These are phyloP conservation scores for Heliocybe sulcata DNA, from an alignment of 1,284 basidiomycete species.

Conservation along the genomic window DNA sequence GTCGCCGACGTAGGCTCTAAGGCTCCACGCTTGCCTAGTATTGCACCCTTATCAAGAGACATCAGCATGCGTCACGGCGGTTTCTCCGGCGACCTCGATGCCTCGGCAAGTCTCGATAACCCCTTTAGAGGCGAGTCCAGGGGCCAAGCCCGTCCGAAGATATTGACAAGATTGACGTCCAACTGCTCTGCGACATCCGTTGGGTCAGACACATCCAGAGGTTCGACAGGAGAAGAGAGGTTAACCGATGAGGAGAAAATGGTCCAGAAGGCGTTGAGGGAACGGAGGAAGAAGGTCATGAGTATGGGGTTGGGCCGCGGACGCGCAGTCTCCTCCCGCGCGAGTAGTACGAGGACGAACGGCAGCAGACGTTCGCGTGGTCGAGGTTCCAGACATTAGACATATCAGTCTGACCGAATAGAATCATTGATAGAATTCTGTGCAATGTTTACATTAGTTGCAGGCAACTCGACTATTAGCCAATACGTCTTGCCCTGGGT, in stretches of 20 bases:
- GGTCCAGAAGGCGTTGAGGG: conserved; percentile 26
- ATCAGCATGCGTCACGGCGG: not conserved
- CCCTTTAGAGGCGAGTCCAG: conserved; percentile 14
- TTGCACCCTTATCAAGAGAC: conserved; percentile 13
- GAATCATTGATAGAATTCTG: too few relatives aligned
- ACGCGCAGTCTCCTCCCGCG: not conserved
- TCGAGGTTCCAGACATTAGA: not conserved
- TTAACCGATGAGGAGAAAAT: conserved; percentile 26
- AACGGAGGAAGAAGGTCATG: conserved; percentile 20
- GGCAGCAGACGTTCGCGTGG: not conserved
- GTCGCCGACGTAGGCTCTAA: conserved; percentile 2
- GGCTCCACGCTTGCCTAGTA: conserved; percentile 12
- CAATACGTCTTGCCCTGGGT: too few relatives aligned
- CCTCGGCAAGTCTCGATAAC: conserved; percentile 8
- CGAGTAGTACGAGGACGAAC: not conserved
- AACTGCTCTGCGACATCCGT: conserved; percentile 23
- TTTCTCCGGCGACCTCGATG: not conserved
- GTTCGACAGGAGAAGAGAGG: conserved; percentile 15
- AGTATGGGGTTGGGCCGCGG: not conserved
- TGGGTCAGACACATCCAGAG: conserved; percentile 24
- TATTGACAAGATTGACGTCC: conserved; percentile 20
- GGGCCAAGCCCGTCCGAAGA: conserved; percentile 13
- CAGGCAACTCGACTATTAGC: too few relatives aligned
- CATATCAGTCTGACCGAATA: too few relatives aligned
- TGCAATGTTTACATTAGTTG: too few relatives aligned